Evolutionary conservation across 768 basidiomycete genomes (phyloP), one percentile per base, ranked within the genome.

Genomic region (Hypholoma sublateritium): DNA sequence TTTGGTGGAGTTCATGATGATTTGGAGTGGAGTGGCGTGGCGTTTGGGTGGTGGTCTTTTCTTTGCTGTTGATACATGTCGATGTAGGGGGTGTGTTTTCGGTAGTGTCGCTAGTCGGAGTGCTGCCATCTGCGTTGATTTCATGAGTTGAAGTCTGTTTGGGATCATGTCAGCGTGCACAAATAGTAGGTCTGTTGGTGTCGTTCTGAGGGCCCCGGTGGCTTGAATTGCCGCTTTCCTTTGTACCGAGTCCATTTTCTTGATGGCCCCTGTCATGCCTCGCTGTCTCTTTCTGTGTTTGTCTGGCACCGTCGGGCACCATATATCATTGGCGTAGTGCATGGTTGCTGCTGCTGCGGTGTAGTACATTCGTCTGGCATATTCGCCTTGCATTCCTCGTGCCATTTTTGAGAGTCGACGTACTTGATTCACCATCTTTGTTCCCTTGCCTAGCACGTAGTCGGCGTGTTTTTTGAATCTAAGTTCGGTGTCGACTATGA

Each of bases 281-380:
- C 21, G 51, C n/a, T 6, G 17, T 50, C 37, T 25, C 45, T 50
- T 37, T 39, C 19, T 21, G 4, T 49, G 22, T 9, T n/a, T 51
- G 36, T 39, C 34, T 6, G 35, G n/a, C 7, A 28, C 41, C 35
- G 59, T 56, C 17, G 63, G 41, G 21, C 57, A 58, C 55, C 57
- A 74, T 19, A 72, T 55, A 16, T 72, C 67, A 1, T 61, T 64
- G 13, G 64, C 69, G 49, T 75, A 76, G 19, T 71, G 60, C 59
- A 74, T 71, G 22, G 64, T 66, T 0, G 72, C 71, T 3, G 70
- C 47, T 0, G 62, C 65, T 0, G 68, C 59, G 0, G 65, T 43
- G 1, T 66, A 43, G 52, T 72, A 77, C 17, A 72, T 54, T n/a
- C 57, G 50, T 13, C 66, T 43, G 9, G 67, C 53, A 24, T 62